Conservation (phyloP, 495 filamentous ascomycete species). For the Neurospora sp. region DNA sequence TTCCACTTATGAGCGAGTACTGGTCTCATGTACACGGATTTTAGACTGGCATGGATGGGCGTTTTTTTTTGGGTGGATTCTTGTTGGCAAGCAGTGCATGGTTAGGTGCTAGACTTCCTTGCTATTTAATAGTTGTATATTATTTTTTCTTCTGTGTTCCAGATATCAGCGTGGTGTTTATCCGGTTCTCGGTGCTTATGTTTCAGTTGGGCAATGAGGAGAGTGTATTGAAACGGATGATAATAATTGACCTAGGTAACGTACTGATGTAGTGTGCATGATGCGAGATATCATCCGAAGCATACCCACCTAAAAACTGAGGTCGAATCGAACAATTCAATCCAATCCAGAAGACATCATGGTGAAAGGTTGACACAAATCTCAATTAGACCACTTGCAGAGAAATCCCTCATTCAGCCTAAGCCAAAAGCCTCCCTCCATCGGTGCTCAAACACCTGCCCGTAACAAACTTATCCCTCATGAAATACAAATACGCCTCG, state of each 20-base stretch:
- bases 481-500: constrained; percentile 52
- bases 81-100: neutral
- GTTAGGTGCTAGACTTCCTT: neutral
- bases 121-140: neutral
- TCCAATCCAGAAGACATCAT: no score
- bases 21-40: neutral
- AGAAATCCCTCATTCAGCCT: no score
- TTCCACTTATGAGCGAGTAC: neutral
- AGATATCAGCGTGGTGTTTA: neutral
- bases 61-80: neutral
- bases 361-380: no score
- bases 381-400: no score
- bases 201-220: no score
- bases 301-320: no score
- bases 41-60: neutral
- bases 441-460: constrained; percentile 6
- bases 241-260: no score
- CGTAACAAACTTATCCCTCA: constrained; percentile 37
- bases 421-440: constrained; percentile 4
- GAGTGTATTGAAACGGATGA: no score
- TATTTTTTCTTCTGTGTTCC: neutral
- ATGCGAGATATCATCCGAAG: no score
- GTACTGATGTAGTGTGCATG: no score
- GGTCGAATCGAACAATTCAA: no score
- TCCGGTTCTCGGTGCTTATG: no score